These are phyloP conservation scores for Penicillium sp. DNA, from an alignment of 2,329 filamentous ascomycete species.

Conservation along the genomic window DNA sequence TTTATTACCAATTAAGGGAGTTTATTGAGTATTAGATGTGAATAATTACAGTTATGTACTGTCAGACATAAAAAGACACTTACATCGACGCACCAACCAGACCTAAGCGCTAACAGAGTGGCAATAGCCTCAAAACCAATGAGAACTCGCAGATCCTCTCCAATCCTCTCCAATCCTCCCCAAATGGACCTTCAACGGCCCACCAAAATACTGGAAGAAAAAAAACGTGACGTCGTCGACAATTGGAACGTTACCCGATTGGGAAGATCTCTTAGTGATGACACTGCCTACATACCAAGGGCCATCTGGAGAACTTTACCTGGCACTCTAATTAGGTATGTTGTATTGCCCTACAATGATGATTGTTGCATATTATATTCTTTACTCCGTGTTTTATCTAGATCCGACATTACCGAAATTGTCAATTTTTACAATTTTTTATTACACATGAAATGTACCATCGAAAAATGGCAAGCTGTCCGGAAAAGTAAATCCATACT, in stretches of 20 bases:
- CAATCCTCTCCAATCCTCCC: no score
- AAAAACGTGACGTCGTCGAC: constrained; percentile 26
- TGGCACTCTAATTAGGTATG: background rate
- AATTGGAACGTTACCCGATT: constrained; percentile 9
- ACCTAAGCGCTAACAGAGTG: constrained; percentile 8
- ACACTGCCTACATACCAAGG: constrained; percentile 1
- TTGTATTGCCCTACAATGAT: constrained; percentile 1
- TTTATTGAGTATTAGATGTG: background rate
- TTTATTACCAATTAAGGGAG: background rate
- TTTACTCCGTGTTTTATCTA: background rate
- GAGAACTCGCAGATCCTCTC: background rate
- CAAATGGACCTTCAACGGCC: background rate
- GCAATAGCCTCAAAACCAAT: constrained; percentile 8
- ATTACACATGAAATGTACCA: background rate
- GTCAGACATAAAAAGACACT: background rate
- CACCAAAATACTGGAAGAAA: constrained; percentile 11
- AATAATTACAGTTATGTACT: background rate
- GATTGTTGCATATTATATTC: background rate
- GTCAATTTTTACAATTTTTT: background rate
- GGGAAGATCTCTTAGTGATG: constrained; percentile 2
- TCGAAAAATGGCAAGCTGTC: background rate
- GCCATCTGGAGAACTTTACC: background rate
- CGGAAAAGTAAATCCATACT: background rate
- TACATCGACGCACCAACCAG: constrained; percentile 20
- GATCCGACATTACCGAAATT: background rate